Conservation (phyloP, 1,284 basidiomycete genomes). For the Ceraceosorus bombacis region DNA sequence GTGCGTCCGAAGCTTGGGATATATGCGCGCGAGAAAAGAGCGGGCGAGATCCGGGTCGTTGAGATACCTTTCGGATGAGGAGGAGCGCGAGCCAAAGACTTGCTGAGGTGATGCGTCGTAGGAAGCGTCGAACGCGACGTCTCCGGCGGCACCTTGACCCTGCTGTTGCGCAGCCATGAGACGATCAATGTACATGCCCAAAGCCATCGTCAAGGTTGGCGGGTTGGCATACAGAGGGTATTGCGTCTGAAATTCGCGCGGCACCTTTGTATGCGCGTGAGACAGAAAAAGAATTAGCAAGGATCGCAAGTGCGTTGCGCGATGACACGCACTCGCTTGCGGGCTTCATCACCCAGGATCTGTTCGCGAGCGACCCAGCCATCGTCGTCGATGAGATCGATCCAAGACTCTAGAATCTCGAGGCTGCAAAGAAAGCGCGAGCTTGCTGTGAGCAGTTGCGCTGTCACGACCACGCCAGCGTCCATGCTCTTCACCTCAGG, state of each 20-base stretch:
- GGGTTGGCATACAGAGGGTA: slow-evolving; percentile 89
- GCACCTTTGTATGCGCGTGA: slow-evolving; percentile 51
- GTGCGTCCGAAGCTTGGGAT: slow-evolving; percentile 73
- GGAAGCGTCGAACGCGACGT: slow-evolving; percentile 10
- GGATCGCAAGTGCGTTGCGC: neutral
- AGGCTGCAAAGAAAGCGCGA: slow-evolving; percentile 51
- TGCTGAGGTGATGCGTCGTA: neutral
- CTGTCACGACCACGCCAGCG: too few relatives aligned
- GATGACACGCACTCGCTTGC: slow-evolving; percentile 59
- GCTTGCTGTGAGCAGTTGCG: neutral
- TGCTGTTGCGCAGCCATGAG: slow-evolving; percentile 51
- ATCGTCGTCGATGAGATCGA: slow-evolving; percentile 77
- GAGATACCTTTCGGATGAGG: slow-evolving; percentile 48
- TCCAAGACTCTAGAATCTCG: slow-evolving; percentile 81
- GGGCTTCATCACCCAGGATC: slow-evolving; percentile 86
- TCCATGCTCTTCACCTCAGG: slow-evolving; percentile 51
- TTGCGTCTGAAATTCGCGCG: slow-evolving; percentile 78
- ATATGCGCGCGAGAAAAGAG: slow-evolving; percentile 70
- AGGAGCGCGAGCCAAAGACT: slow-evolving; percentile 15
- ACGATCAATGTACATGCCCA: slow-evolving; percentile 75
- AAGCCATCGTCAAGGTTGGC: slow-evolving; percentile 81
- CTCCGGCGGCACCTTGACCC: slow-evolving; percentile 9
- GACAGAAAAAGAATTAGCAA: neutral
- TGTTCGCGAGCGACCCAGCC: slow-evolving; percentile 94
- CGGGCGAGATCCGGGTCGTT: slow-evolving; percentile 53